A percentile compares a stretch with the other conserved stretches of the same genome.
Evolutionary conservation across 345 rosid species (phyloP).

Genomic region (Heritiera fomes): DNA sequence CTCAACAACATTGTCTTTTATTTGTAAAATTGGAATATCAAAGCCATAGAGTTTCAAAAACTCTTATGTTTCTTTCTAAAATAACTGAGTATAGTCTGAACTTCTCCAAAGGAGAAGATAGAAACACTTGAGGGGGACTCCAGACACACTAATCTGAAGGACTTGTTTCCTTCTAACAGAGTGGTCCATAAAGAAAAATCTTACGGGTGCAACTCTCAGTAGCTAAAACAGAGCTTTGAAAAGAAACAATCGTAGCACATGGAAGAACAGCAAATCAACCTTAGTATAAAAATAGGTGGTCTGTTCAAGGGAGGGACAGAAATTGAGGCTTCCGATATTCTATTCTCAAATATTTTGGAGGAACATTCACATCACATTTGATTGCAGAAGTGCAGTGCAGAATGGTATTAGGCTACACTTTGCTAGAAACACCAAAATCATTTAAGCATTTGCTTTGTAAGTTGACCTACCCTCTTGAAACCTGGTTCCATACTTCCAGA

Average conservation of each 20-base stretch:
- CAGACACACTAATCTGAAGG: neutral
- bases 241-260: neutral
- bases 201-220: neutral
- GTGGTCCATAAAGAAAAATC: neutral
- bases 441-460: neutral
- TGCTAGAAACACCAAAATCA: neutral
- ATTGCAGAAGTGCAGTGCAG: neutral
- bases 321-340: neutral
- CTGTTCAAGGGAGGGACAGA: neutral
- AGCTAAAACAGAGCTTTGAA: neutral
- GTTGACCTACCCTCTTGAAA: conserved; percentile 72
- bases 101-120: conserved; percentile 4
- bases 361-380: neutral
- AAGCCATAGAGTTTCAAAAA: neutral
- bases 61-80: neutral
- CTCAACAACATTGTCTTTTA: neutral
- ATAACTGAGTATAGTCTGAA: neutral
- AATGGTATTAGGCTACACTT: neutral
- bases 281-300: neutral
- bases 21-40: neutral
- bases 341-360: neutral
- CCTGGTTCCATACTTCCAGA: conserved; percentile 99
- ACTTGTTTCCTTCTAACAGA: neutral
- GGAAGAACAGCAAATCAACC: neutral
- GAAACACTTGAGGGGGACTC: neutral